Evolutionary conservation across 305 asterid genomes (phyloP).

Genomic region (Striga hermonthica): DNA sequence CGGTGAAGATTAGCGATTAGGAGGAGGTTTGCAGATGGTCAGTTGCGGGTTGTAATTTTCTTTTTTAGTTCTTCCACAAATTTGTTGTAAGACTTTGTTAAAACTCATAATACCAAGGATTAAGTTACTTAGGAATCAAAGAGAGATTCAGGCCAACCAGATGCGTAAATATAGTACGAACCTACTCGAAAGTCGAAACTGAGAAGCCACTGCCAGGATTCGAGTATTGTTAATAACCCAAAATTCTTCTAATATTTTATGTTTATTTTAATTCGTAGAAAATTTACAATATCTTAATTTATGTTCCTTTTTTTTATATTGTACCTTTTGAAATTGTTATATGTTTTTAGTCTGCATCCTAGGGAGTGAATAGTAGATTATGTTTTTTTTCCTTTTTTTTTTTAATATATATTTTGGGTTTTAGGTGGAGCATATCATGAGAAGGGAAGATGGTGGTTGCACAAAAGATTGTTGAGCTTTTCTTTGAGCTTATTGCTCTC

Average conservation of each 20-base stretch:
- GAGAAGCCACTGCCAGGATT: slow-evolving; percentile 97
- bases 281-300: too few relatives aligned
- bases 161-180: slow-evolving; percentile 91
- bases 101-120: slow-evolving; percentile 84
- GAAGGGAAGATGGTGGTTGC: slow-evolving; percentile 99
- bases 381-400: neutral
- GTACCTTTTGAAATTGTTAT: neutral
- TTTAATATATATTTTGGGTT: slow-evolving; percentile 16
- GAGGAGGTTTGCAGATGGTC: too few relatives aligned
- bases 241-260: too few relatives aligned
- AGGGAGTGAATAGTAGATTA: too few relatives aligned
- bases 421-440: slow-evolving; percentile 97
- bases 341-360: neutral
- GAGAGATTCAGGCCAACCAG: slow-evolving; percentile 84
- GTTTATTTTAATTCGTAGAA: too few relatives aligned
- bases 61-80: too few relatives aligned
- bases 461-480: slow-evolving; percentile 93
- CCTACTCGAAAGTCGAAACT: slow-evolving; percentile 95
- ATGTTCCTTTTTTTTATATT: too few relatives aligned
- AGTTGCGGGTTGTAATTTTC: too few relatives aligned
- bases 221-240: slow-evolving; percentile 97
- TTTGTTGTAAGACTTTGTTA: slow-evolving; percentile 84
- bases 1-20: too few relatives aligned
- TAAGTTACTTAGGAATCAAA: slow-evolving; percentile 83
- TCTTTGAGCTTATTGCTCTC: slow-evolving; percentile 76